These are phyloP conservation scores for Niebla homalea DNA, from an alignment of 495 filamentous ascomycete genomes.

Conservation along the genomic window DNA sequence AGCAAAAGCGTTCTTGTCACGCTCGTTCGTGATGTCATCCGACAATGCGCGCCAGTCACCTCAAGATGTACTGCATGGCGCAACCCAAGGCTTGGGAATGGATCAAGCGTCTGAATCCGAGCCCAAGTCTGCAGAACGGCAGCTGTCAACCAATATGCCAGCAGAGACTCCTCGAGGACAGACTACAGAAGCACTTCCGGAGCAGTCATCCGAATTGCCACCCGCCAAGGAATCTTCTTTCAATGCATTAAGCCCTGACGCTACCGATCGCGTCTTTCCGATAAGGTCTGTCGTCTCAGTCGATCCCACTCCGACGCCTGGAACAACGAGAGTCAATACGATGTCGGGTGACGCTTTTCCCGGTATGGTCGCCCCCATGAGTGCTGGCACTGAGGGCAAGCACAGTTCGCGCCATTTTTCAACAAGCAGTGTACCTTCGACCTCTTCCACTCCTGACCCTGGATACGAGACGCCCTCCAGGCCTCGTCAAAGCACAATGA, in stretches of 20 bases:
- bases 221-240: slow-evolving; percentile 14
- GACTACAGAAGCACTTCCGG: slow-evolving; percentile 11
- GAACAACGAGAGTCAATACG: slow-evolving; percentile 1
- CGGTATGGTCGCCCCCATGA: slow-evolving; percentile 10
- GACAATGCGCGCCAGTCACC: too few species aligned
- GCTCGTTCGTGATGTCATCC: too few species aligned
- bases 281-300: slow-evolving; percentile 73
- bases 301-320: slow-evolving; percentile 32
- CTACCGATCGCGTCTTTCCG: slow-evolving; percentile 62
- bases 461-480: not conserved
- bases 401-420: slow-evolving; percentile 5
- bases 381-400: slow-evolving; percentile 6
- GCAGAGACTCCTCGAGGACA: not conserved
- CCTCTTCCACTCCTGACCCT: not conserved
- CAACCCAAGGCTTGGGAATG: not conserved
- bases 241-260: slow-evolving; percentile 27
- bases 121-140: not conserved
- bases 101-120: slow-evolving; percentile 5
- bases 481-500: not conserved
- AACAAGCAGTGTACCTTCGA: slow-evolving; percentile 2
- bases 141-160: not conserved
- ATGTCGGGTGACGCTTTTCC: slow-evolving; percentile 12
- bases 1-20: too few species aligned
- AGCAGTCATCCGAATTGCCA: slow-evolving; percentile 27
- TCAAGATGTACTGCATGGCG: too few species aligned